Percentiles rank a stretch among this genome's conserved stretches.
Evolutionary conservation across 805 yeast species (phyloP).

Genomic region (Candida rishiriensis): DNA sequence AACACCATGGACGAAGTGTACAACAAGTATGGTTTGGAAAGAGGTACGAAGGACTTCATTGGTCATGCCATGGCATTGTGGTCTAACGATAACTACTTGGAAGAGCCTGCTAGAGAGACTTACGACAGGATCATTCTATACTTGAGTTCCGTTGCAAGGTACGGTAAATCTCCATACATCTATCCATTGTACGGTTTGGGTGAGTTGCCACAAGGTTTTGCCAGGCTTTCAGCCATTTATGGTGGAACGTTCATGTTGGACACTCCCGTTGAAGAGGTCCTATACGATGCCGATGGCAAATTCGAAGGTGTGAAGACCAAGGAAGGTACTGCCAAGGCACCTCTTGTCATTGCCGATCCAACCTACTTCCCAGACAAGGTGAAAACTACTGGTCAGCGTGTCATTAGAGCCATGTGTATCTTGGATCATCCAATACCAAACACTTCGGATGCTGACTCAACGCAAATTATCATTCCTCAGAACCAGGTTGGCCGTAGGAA

Average conservation of each 20-base stretch:
- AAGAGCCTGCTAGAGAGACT: constrained; percentile 87
- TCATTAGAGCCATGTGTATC: constrained; percentile 82
- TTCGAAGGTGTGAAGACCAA: constrained; percentile 87
- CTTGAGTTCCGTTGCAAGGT: constrained; percentile 86
- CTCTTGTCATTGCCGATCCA: constrained; percentile 94
- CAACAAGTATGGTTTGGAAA: constrained; percentile 82
- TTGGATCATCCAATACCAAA: constrained; percentile 85
- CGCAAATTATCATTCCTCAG: constrained; percentile 94
- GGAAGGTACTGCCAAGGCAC: constrained; percentile 88
- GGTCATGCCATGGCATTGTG: constrained; percentile 99
- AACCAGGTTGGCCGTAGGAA: constrained; percentile 89
- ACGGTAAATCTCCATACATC: constrained; percentile 93
- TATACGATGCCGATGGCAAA: constrained; percentile 66
- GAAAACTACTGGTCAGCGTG: constrained; percentile 64
- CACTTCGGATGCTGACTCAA: constrained; percentile 78
- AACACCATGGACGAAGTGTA: constrained; percentile 91
- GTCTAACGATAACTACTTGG: constrained; percentile 85
- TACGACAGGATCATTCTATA: constrained; percentile 82
- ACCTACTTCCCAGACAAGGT: constrained; percentile 91
- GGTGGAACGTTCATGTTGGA: constrained; percentile 99
- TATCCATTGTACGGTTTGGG: constrained; percentile 97
- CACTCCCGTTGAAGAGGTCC: constrained; percentile 88
- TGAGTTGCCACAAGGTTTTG: constrained; percentile 98
- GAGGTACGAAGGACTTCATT: constrained; percentile 91
- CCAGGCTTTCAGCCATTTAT: constrained; percentile 91